Evolutionary conservation across 108 stramenopile genomes (phyloP).

Genomic region (Stephanodiscus triporus): DNA sequence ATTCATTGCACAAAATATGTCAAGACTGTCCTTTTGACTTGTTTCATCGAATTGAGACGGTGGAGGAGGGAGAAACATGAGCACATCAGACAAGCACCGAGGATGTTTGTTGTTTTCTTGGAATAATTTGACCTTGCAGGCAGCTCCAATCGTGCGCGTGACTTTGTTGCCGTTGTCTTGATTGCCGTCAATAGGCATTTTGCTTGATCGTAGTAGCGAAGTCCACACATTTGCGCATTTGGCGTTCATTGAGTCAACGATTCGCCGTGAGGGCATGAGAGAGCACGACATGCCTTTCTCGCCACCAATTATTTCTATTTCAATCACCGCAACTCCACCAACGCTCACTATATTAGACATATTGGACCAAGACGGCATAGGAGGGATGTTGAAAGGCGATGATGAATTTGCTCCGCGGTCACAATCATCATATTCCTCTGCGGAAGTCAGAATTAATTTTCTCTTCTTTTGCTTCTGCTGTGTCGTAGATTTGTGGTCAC

Average conservation of each 20-base stretch:
- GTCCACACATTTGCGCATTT: constrained; percentile 19
- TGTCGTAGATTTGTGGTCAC: background rate
- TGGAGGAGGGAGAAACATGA: constrained; percentile 46
- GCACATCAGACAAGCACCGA: constrained; percentile 39
- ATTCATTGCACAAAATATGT: constrained; percentile 28
- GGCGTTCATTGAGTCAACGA: constrained; percentile 3
- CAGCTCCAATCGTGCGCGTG: constrained; percentile 36
- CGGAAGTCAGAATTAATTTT: constrained; percentile 6
- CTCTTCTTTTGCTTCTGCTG: constrained; percentile 29
- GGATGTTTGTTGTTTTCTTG: constrained; percentile 33
- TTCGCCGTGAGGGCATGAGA: constrained; percentile 37
- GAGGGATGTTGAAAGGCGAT: constrained; percentile 10
- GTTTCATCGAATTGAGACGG: background rate
- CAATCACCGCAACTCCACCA: constrained; percentile 62
- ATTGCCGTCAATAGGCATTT: background rate
- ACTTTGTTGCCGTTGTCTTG: constrained; percentile 18
- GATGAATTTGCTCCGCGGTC: background rate
- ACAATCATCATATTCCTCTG: background rate
- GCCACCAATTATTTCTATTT: constrained; percentile 39
- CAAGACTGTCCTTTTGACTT: constrained; percentile 5
- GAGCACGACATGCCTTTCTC: constrained; percentile 10
- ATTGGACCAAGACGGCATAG: constrained; percentile 68
- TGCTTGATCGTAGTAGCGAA: background rate
- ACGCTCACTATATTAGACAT: constrained; percentile 62
- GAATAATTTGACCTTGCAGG: constrained; percentile 51